phyloP scores from a whole-genome alignment of 1,139 yeast species.

The Pichia sp. region DNA sequence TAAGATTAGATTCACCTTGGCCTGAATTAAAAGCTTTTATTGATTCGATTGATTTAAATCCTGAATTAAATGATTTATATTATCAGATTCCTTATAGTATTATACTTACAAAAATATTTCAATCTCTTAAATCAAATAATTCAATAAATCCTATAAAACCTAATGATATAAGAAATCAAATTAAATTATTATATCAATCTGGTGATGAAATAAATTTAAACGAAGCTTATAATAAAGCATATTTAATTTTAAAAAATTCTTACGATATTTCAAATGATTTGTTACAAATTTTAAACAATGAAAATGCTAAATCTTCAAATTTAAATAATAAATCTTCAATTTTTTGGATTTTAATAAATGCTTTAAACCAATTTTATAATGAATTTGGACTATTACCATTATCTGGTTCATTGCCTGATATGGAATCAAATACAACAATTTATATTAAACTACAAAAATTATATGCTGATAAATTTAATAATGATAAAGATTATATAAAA shows the following conservation, averaged over 20 bases:
- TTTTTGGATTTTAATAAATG: constrained; percentile 61
- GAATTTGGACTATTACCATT: constrained; percentile 50
- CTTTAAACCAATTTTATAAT: constrained; percentile 47
- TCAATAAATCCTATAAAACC: constrained; percentile 20
- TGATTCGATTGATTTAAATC: constrained; percentile 43
- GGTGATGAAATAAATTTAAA: constrained; percentile 53
- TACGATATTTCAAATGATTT: constrained; percentile 27
- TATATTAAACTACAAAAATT: constrained; percentile 55
- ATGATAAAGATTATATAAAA: constrained; percentile 42
- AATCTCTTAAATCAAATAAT: constrained; percentile 10
- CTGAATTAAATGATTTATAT: constrained; percentile 40
- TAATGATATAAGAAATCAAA: constrained; percentile 45
- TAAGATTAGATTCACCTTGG: constrained; percentile 76
- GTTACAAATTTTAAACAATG: constrained; percentile 31
- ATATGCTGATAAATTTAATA: constrained; percentile 50
- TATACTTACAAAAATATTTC: constrained; percentile 52
- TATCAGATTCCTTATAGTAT: constrained; percentile 73
- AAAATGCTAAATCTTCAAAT: background rate
- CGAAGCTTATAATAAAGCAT: constrained; percentile 61
- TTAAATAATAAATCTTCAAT: constrained; percentile 11
- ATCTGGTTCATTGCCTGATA: constrained; percentile 77
- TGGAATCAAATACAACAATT: constrained; percentile 70
- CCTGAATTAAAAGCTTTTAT: constrained; percentile 51
- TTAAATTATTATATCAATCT: constrained; percentile 34
- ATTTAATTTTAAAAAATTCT: constrained; percentile 38